phyloP scores from a whole-genome alignment of 345 rosid species.

The Syzygium grande region DNA sequence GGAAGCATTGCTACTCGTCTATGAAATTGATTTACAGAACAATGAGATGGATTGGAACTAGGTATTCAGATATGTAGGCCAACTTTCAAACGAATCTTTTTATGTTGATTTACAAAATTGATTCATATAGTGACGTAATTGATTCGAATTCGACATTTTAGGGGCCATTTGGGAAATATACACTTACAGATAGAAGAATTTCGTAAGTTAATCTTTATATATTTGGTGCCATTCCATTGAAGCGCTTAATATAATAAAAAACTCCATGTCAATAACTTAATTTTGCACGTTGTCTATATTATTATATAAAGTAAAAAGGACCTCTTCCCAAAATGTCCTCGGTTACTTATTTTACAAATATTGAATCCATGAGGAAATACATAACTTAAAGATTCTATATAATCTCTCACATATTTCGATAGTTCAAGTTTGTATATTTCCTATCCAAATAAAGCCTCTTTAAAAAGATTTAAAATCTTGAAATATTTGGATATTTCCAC shows the following conservation, averaged over 20 bases:
- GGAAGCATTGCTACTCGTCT: not conserved
- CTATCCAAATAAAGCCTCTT: not conserved
- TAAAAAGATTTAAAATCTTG: not conserved
- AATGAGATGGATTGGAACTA: not conserved
- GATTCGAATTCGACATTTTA: not conserved
- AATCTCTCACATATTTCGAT: not conserved
- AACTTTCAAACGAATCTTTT: not conserved
- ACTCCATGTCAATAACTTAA: not conserved
- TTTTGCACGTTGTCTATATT: not conserved
- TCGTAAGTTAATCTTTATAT: not conserved
- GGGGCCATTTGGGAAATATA: not conserved
- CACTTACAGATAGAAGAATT: not conserved
- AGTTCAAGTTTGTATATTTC: not conserved
- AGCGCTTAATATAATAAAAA: not conserved
- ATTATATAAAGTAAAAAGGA: too few species aligned
- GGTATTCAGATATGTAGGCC: not conserved
- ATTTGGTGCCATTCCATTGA: not conserved
- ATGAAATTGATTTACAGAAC: not conserved
- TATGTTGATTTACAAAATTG: not conserved
- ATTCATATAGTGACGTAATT: not conserved
- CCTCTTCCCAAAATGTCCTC: not conserved
- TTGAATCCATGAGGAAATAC: not conserved
- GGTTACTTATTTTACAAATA: not conserved
- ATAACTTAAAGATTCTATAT: not conserved
- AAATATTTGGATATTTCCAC: not conserved